Evolutionary conservation across 2,329 filamentous ascomycete genomes (phyloP).

Genomic region (Paracamarosporium sp.): DNA sequence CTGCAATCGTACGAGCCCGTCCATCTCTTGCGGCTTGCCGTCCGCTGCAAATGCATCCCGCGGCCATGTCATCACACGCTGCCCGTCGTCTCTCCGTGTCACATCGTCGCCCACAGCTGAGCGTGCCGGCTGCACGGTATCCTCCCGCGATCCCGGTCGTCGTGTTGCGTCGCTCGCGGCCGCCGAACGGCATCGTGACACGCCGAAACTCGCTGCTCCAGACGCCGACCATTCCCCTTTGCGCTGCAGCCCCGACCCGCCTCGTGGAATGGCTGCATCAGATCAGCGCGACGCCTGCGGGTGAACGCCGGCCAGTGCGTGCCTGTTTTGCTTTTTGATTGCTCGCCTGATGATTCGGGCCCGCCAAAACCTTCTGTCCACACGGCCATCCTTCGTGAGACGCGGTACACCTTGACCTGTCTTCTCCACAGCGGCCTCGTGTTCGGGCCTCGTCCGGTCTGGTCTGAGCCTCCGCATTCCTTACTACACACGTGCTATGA

Average conservation of each 20-base stretch:
- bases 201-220: neutral
- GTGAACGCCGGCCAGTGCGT: slow-evolving; percentile 12
- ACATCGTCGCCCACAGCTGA: neutral
- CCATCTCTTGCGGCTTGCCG: neutral
- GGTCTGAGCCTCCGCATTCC: neutral
- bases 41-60: neutral
- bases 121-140: slow-evolving; percentile 2
- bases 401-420: no score
- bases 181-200: slow-evolving; percentile 1
- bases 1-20: neutral
- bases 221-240: slow-evolving; percentile 1
- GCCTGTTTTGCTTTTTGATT: neutral
- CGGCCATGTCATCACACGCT: neutral
- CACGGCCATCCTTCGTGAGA: neutral
- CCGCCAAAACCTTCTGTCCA: slow-evolving; percentile 2
- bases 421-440: neutral
- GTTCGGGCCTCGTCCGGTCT: neutral
- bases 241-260: slow-evolving; percentile 2
- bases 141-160: slow-evolving; percentile 3
- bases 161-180: neutral
- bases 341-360: neutral
- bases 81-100: neutral
- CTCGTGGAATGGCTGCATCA: slow-evolving; percentile 4
- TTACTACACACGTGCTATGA: neutral
- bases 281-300: slow-evolving; percentile 2